phyloP scores from a whole-genome alignment of 495 filamentous ascomycete genomes.

The Pseudevernia furfuracea region DNA sequence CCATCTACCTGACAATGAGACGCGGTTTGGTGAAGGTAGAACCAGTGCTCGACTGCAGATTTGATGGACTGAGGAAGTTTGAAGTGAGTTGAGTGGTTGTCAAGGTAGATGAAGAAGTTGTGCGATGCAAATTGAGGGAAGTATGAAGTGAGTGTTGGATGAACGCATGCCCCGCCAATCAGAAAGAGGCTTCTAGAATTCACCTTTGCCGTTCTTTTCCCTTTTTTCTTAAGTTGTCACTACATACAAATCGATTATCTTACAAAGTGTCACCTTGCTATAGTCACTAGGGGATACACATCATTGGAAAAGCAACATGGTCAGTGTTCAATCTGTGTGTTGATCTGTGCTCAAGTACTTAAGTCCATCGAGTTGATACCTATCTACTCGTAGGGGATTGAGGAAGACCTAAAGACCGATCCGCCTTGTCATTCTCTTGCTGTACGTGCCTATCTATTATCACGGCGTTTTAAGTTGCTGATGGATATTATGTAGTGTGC shows the following conservation, averaged over 20 bases:
- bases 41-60: neutral
- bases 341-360: neutral
- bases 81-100: neutral
- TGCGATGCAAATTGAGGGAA: neutral
- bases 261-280: neutral
- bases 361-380: neutral
- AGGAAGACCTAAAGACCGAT: slow-evolving; percentile 65
- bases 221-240: neutral
- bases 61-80: neutral
- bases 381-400: slow-evolving; percentile 41
- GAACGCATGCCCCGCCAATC: slow-evolving; percentile 15
- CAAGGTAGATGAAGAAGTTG: neutral
- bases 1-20: neutral
- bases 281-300: neutral
- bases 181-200: slow-evolving; percentile 9
- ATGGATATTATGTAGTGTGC: slow-evolving; percentile 53
- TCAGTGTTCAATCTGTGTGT: neutral
- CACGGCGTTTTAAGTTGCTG: slow-evolving; percentile 11
- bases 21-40: neutral
- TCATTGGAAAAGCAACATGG: slow-evolving; percentile 4
- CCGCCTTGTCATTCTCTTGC: slow-evolving; percentile 86
- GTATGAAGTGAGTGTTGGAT: slow-evolving; percentile 10
- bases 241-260: neutral
- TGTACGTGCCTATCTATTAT: slow-evolving; percentile 45
- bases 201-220: neutral